A percentile compares a stretch with the other conserved stretches of the same genome.
These are phyloP conservation scores for Pythium sp. DNA, from an alignment of 352 stramenopile genomes.

Conservation along the genomic window DNA sequence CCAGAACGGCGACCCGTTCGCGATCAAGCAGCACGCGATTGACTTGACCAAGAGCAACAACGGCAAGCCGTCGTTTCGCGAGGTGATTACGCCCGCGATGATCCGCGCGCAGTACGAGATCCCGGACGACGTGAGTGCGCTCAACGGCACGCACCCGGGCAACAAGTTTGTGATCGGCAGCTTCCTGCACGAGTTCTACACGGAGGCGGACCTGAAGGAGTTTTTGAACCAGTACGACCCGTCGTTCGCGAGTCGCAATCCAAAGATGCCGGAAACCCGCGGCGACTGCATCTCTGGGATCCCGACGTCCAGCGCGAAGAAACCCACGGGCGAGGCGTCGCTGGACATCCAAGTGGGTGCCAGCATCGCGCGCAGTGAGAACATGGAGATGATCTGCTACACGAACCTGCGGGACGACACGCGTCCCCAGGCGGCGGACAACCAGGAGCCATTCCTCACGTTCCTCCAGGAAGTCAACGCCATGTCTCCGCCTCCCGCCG, in stretches of 20 bases:
- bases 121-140: slow-evolving; percentile 20
- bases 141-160: slow-evolving; percentile 18
- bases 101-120: slow-evolving; percentile 67
- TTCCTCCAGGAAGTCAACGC: slow-evolving; percentile 74
- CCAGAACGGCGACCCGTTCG: slow-evolving; percentile 36
- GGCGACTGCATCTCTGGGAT: slow-evolving; percentile 38
- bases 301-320: slow-evolving; percentile 4
- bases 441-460: slow-evolving; percentile 75
- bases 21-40: slow-evolving; percentile 24
- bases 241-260: slow-evolving; percentile 8
- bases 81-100: slow-evolving; percentile 35
- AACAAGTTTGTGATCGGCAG: slow-evolving; percentile 66
- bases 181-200: slow-evolving; percentile 74
- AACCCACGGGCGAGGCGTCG: slow-evolving; percentile 60
- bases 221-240: slow-evolving; percentile 38
- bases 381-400: slow-evolving; percentile 66
- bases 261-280: slow-evolving; percentile 24
- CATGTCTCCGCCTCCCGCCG: slow-evolving; percentile 52
- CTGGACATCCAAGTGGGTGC: slow-evolving; percentile 65
- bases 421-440: slow-evolving; percentile 49
- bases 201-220: slow-evolving; percentile 43
- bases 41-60: not conserved
- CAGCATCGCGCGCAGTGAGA: slow-evolving; percentile 39
- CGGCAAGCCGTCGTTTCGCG: slow-evolving; percentile 7
- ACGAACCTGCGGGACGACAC: slow-evolving; percentile 45